A percentile compares a stretch with the other conserved stretches of the same genome.
phyloP scores from a whole-genome alignment of 805 yeast genomes.

The Isabelozyma pseudorhagii region DNA sequence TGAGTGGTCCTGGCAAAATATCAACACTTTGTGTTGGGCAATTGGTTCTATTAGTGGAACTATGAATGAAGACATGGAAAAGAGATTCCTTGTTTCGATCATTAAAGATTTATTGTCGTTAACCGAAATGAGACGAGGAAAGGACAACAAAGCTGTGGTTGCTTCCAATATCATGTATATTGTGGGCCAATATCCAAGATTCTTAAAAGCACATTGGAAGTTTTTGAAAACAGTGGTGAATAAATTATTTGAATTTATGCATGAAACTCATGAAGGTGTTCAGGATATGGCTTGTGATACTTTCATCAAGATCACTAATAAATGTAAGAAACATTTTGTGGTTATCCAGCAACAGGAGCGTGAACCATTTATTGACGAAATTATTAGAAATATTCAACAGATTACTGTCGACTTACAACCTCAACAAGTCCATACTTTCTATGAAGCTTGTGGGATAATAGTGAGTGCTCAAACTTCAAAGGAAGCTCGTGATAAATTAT shows the following conservation, averaged over 20 bases:
- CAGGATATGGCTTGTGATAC: constrained; percentile 99
- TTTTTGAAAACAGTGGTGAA: constrained; percentile 93
- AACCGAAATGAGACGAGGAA: constrained; percentile 95
- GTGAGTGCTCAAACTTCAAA: constrained; percentile 79
- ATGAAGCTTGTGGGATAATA: constrained; percentile 95
- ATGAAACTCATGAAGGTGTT: constrained; percentile 99
- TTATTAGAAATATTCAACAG: constrained; percentile 74
- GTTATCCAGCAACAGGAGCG: constrained; percentile 79
- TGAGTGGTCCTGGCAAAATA: constrained; percentile 99
- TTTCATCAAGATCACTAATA: constrained; percentile 89
- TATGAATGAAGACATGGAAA: constrained; percentile 97
- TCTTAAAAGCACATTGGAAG: constrained; percentile 97
- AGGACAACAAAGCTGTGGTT: constrained; percentile 97
- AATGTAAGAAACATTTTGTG: constrained; percentile 94
- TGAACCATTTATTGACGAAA: constrained; percentile 89
- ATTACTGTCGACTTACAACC: constrained; percentile 93
- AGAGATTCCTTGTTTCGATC: constrained; percentile 86
- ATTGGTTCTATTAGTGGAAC: constrained; percentile 98
- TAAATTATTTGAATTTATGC: constrained; percentile 97
- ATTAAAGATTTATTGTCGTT: constrained; percentile 87
- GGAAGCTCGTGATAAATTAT: constrained; percentile 65
- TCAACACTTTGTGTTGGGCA: constrained; percentile 98
- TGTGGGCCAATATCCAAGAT: constrained; percentile 98
- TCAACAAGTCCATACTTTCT: constrained; percentile 96
- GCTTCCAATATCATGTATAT: constrained; percentile 99